phyloP scores from a whole-genome alignment of 257 asterid genomes.

The Datura wrightii region DNA sequence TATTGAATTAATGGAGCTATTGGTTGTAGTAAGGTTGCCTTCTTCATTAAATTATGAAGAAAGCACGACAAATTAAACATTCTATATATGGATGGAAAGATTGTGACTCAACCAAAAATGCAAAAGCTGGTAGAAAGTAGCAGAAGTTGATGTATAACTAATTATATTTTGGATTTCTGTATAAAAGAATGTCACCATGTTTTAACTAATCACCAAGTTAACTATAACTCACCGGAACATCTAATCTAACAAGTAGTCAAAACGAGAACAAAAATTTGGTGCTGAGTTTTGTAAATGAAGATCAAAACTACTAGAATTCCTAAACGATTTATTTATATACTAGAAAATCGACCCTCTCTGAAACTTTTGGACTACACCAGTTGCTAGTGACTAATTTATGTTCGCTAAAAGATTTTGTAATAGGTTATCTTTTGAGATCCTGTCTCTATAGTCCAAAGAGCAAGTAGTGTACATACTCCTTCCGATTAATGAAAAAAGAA shows the following conservation, averaged over 20 bases:
- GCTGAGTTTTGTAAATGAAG: background rate
- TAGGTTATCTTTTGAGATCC: too few relatives aligned
- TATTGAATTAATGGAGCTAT: background rate
- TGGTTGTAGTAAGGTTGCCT: background rate
- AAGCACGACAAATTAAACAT: background rate
- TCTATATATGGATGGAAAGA: background rate
- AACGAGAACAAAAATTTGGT: background rate
- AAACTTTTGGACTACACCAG: too few relatives aligned
- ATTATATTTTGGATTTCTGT: background rate
- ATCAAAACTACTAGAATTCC: background rate
- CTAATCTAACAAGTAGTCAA: background rate
- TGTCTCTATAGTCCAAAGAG: too few relatives aligned
- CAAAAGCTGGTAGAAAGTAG: background rate
- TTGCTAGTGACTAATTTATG: too few relatives aligned
- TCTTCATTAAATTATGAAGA: background rate
- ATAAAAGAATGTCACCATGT: background rate
- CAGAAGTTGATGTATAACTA: background rate
- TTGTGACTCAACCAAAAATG: background rate
- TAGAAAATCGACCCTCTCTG: too few relatives aligned
- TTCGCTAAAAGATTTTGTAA: too few relatives aligned
- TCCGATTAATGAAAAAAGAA: too few relatives aligned
- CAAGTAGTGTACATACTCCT: too few relatives aligned
- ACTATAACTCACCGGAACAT: background rate
- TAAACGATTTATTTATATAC: too few relatives aligned
- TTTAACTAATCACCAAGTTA: background rate